Conservation (phyloP, 2,329 filamentous ascomycete species). For the Botrytis deweyae region DNA sequence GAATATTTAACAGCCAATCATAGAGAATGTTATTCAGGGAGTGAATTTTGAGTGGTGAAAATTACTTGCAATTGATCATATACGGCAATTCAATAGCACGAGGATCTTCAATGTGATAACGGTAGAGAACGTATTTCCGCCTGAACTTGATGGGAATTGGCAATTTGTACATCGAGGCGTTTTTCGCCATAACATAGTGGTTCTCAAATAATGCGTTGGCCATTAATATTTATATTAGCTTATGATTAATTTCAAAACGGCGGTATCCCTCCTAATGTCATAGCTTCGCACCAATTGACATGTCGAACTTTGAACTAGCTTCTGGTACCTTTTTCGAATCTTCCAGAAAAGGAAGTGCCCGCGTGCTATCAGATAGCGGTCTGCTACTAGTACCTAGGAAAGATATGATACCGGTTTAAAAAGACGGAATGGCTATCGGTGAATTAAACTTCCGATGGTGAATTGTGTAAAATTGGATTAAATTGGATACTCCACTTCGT, state of each 20-base stretch:
- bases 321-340: constrained; percentile 9
- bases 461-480: background rate
- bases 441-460: background rate
- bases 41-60: background rate
- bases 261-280: constrained; percentile 7
- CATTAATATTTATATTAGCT: constrained; percentile 2
- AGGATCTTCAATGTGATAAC: constrained; percentile 5
- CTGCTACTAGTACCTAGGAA: background rate
- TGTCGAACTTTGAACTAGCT: background rate
- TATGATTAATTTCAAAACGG: background rate
- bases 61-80: constrained; percentile 11
- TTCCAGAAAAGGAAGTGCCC: constrained; percentile 13
- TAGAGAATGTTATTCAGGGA: background rate
- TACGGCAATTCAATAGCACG: background rate
- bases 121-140: background rate
- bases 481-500: constrained; percentile 11
- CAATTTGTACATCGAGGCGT: background rate
- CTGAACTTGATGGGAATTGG: constrained; percentile 4
- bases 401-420: background rate
- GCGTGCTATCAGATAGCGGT: constrained; percentile 8
- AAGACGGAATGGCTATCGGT: background rate
- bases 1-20: background rate
- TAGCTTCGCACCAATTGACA: background rate
- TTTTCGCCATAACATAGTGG: background rate
- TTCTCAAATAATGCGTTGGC: constrained; percentile 9